A percentile compares a stretch with the other conserved stretches of the same genome.
These are phyloP conservation scores for Hibiscus tridactylites DNA, from an alignment of 345 rosid species.

Conservation along the genomic window DNA sequence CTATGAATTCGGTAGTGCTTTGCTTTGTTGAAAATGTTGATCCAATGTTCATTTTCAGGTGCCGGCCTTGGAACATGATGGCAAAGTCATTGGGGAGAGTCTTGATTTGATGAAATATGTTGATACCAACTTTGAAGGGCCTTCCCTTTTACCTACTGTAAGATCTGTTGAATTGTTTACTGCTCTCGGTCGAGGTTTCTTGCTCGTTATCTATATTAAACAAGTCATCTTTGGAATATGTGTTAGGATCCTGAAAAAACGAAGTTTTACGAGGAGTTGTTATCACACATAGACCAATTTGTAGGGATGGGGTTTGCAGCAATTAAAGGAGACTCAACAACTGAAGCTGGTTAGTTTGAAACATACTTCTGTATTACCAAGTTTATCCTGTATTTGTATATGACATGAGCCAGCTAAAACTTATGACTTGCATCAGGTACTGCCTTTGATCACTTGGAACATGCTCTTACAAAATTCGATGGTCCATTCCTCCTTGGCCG, in stretches of 20 bases:
- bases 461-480: constrained; percentile 47
- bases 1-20: too few relatives aligned
- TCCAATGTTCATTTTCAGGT: constrained; percentile 35
- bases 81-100: constrained; percentile 82
- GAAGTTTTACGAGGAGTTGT: constrained; percentile 53
- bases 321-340: constrained; percentile 51
- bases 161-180: constrained; percentile 6
- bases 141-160: constrained; percentile 61
- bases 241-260: constrained; percentile 59
- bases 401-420: neutral
- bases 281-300: constrained; percentile 49
- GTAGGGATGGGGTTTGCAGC: constrained; percentile 26
- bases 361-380: neutral
- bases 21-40: too few relatives aligned
- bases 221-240: constrained; percentile 6
- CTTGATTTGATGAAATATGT: constrained; percentile 70
- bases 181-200: neutral
- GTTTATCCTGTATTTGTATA: neutral
- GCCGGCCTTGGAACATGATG: constrained; percentile 87
- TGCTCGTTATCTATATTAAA: neutral
- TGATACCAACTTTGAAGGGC: constrained; percentile 76
- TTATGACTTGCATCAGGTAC: constrained; percentile 37
- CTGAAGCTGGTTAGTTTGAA: constrained; percentile 43
- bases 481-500: constrained; percentile 94
- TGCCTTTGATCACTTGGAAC: constrained; percentile 68